Evolutionary conservation across 2,329 filamentous ascomycete genomes (phyloP), one percentile per base, ranked within the genome.

Genomic region (Aspergillus cejpii): DNA sequence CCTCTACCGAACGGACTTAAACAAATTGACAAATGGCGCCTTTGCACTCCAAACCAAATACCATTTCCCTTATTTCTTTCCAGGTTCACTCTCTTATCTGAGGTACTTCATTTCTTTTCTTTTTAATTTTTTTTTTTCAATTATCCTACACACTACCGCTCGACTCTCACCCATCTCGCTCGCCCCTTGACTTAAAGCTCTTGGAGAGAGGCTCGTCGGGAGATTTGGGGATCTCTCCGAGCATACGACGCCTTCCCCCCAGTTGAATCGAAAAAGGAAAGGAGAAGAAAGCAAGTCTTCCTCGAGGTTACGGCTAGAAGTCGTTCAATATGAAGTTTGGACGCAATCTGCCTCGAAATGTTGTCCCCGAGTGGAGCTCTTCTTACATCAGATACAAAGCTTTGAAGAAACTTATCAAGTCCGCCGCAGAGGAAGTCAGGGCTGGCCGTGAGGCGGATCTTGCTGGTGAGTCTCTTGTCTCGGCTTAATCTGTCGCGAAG

Each of bases 391-490:
- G 70, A 47, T 75, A 75, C 61, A 77, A 74, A 52, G 64, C 66
- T 6, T 58, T 97, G 59, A 98, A 98, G 76, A 95, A 92, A 74
- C 79, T 96, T 53, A 90, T 98, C 72, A 97, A 95, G 63, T 70
- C 71, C 59, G 79, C 83, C 10, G 84, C 85, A 26, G 77, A 81
- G 47, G 74, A 78, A 52, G 78, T 80, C 49, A 83, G 81, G 62
- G 75, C 79, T 61, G 85, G 85, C 59, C 79, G 83, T 56, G 79
- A 85, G 59, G 83, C 87, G 49, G 92, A 98, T 77, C 76, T 95
- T 70, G 89, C 91, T 74, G 89, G 91, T 94, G 78, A 75, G 84
- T 57, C 55, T 51, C 41, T 8, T 48, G 7, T 48, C 24, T 47
- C 8, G 27, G 44, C 17, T 31, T 39, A 45, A 40, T 21, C 15